Evolutionary conservation across 2,329 filamentous ascomycete species (phyloP), one percentile per base, ranked within the genome.

Genomic region (Colletotrichum chlorophyti): DNA sequence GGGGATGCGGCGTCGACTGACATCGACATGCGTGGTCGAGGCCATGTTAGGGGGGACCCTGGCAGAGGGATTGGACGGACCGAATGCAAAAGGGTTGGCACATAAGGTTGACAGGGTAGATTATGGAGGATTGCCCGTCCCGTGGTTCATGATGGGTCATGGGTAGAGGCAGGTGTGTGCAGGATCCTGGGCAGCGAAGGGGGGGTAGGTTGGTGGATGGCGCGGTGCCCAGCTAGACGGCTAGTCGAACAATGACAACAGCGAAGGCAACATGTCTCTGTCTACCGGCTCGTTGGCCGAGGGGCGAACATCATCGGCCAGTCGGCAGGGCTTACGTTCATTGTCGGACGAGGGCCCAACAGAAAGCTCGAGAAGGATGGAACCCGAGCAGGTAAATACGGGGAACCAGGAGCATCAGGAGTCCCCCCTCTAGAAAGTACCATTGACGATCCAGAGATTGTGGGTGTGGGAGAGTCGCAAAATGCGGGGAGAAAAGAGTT

Each of bases 1-100:
- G 35, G 23, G 43, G 55, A 42, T 43, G 29, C 50, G 42, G 37
- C 29, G 29, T 54, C 42, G 50, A 59, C 23, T 48, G 55, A 53
- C 49, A 54, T 54, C 54, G 50, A 50, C n/a, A 26, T 59, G 54
- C n/a, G 24, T 14, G 5, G 29, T 19, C 14, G 35, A 52, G 49
- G 27, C 8, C 3, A 32, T 32, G 27, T 11, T 12, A 29, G 35
- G 19, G 23, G n/a, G 31, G 14, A 24, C 42, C 53, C 29, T 38
- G 50, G 42, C 9, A 19, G 55, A 53, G 27, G 41, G 42, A 43
- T 38, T 48, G 55, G 50, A 59, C 55, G 55, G 55, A 54, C 55
- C 55, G 55, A 59, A 54, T 54, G 42, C 55, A 54, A 54, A 50
- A 49, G 21, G 46, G 43, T 59, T 59, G 55, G 50, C 55, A 43